Evolutionary conservation across 441 rosid genomes (phyloP).

Genomic region (Syzygium syzygioides): DNA sequence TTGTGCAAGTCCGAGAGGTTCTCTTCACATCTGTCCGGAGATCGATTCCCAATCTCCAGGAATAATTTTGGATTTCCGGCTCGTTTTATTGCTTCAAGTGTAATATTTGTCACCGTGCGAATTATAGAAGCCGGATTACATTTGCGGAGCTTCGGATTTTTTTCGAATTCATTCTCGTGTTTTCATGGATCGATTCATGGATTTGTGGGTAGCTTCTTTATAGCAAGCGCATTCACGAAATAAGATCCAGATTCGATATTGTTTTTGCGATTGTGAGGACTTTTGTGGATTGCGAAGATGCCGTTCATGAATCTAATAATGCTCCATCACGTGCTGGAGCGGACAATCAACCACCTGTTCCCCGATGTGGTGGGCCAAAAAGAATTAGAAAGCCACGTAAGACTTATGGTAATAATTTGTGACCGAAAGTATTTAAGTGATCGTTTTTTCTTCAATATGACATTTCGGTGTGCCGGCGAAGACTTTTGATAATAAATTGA

Average conservation of each 20-base stretch:
- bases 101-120: neutral
- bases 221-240: neutral
- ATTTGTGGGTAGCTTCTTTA: neutral
- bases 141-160: neutral
- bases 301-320: constrained; percentile 69
- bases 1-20: neutral
- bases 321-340: constrained; percentile 84
- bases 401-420: no score
- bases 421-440: no score
- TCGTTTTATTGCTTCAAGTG: neutral
- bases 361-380: constrained; percentile 60
- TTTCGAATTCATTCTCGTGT: neutral
- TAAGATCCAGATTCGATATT: neutral
- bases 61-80: neutral
- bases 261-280: neutral
- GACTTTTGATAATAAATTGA: no score
- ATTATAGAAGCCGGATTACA: neutral
- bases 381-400: no score
- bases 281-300: constrained; percentile 26
- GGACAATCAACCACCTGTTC: constrained; percentile 61
- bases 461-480: no score
- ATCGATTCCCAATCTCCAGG: neutral
- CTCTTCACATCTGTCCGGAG: neutral
- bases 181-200: neutral
- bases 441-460: no score